Conservation (phyloP, 2,329 filamentous ascomycete genomes). For the Fusarium nematophilum region DNA sequence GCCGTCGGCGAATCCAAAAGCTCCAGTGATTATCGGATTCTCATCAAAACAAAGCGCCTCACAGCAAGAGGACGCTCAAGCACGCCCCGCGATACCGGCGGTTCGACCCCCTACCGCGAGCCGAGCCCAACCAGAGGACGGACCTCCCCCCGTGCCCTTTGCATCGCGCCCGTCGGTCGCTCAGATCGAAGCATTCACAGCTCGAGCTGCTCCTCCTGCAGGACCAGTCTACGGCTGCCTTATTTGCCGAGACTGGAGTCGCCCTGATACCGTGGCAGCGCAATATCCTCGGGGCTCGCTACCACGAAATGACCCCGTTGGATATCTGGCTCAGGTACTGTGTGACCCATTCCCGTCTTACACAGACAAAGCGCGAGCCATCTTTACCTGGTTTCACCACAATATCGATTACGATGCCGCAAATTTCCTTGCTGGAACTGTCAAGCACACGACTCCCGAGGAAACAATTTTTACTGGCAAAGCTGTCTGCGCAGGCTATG, state of each 20-base stretch:
- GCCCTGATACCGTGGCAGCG: constrained; percentile 80
- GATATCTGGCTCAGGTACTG: constrained; percentile 80
- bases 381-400: constrained; percentile 96
- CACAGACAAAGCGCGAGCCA: constrained; percentile 91
- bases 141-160: constrained; percentile 64
- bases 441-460: constrained; percentile 75
- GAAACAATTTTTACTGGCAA: constrained; percentile 80
- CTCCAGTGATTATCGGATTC: constrained; percentile 30
- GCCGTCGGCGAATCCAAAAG: constrained; percentile 26
- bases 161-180: constrained; percentile 63
- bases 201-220: constrained; percentile 45
- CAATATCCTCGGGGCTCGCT: constrained; percentile 79
- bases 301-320: constrained; percentile 72
- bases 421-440: constrained; percentile 78
- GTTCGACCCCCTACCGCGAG: constrained; percentile 31
- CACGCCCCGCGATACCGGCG: constrained; percentile 23
- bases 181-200: constrained; percentile 60
- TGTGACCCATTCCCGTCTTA: constrained; percentile 82
- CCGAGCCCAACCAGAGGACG: constrained; percentile 44
- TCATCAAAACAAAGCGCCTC: constrained; percentile 12
- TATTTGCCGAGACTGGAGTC: constrained; percentile 88
- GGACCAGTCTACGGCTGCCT: constrained; percentile 67
- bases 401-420: constrained; percentile 88
- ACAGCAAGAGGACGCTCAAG: constrained; percentile 13
- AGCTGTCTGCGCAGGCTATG: constrained; percentile 94